Base-by-base conservation (phyloP, 331 rosid genomes). In the Malus hybrid region DNA sequence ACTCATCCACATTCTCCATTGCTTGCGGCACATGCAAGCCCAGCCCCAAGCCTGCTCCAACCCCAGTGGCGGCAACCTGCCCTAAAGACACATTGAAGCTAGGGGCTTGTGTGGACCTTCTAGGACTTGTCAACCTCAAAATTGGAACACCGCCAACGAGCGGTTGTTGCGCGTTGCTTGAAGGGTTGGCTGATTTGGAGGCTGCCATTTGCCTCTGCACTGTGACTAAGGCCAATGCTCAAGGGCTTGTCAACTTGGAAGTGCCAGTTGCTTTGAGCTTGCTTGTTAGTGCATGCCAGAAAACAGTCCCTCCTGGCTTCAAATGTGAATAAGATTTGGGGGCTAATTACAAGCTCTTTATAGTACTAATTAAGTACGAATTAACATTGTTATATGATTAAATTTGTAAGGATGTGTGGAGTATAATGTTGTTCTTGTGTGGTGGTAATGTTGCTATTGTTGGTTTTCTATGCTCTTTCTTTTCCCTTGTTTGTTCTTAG, bases 181-280 rank as follows among this genome's bases (percentile, higher is more conserved):
- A 48, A 1, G 98, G 93, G 24, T 75, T 90, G 84, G 80, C 84
- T 1, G 89, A 91, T 73, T 70, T 82, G 46, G 97, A 93, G 30
- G 95, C 81, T 6, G 96, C 98, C 1, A 70, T 88, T 19, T 93
- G 97, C 74, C 87, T 93, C 0, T 93, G 98, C 85, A 93, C 93
- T 6, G 97, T 89, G 12, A 77, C 89, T 62, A 91, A 94, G 83
- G 89, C 86, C 75, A 94, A 86, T 77, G 93, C 88, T 69, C 84
- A 88, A 16, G 98, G 98, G 14, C 24, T 30, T 1, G 55, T 84
- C 30, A 82, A 91, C 86, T 74, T 94, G 85, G 68, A 88, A 13
- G 81, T 89, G 12, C 98, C 97, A 0, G 3, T 93, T 65, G 11
- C 93, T 0, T 78, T 93, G 56, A 87, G 88, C 67, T 60, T 84